Conservation (phyloP, 2,329 filamentous ascomycete species). For the Ophiostoma populinum region DNA sequence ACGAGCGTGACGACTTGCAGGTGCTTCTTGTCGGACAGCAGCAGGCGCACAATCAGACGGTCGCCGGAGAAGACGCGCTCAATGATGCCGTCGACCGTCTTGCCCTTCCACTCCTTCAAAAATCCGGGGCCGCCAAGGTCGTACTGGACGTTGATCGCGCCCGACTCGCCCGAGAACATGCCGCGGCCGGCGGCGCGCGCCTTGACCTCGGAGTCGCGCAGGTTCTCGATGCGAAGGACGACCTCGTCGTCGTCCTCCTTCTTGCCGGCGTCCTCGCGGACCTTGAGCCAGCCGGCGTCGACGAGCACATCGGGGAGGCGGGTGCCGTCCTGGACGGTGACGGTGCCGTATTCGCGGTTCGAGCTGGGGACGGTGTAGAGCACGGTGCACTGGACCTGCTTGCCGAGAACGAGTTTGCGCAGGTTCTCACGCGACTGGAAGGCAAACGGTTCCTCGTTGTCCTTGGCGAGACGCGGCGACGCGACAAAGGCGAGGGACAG, state of each 20-base stretch:
- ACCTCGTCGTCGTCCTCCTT: slow-evolving; percentile 75
- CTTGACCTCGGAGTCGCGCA: slow-evolving; percentile 59
- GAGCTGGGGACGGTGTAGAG: slow-evolving; percentile 76
- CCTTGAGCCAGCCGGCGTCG: slow-evolving; percentile 79
- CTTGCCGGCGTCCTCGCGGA: slow-evolving; percentile 83
- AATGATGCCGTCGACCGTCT: slow-evolving; percentile 68
- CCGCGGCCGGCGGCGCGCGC: slow-evolving; percentile 69
- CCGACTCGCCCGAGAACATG: slow-evolving; percentile 52
- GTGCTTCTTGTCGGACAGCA: slow-evolving; percentile 70
- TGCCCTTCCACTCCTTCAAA: slow-evolving; percentile 68
- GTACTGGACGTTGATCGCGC: slow-evolving; percentile 60
- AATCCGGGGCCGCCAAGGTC: slow-evolving; percentile 69
- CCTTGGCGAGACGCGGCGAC: slow-evolving; percentile 69
- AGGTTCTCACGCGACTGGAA: slow-evolving; percentile 93
- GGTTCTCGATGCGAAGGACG: slow-evolving; percentile 52
- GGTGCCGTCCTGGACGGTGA: slow-evolving; percentile 58
- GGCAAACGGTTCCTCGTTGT: slow-evolving; percentile 81
- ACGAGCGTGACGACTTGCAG: slow-evolving; percentile 75
- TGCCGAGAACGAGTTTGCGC: slow-evolving; percentile 68
- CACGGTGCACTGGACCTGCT: slow-evolving; percentile 68
- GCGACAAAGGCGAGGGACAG: slow-evolving; percentile 86
- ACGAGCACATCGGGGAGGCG: slow-evolving; percentile 68
- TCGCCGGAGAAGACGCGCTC: slow-evolving; percentile 88
- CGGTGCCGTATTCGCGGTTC: slow-evolving; percentile 74
- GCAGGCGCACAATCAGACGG: slow-evolving; percentile 66